These are phyloP conservation scores for Periconia sp. DNA, from an alignment of 2,329 filamentous ascomycete genomes.

Conservation along the genomic window DNA sequence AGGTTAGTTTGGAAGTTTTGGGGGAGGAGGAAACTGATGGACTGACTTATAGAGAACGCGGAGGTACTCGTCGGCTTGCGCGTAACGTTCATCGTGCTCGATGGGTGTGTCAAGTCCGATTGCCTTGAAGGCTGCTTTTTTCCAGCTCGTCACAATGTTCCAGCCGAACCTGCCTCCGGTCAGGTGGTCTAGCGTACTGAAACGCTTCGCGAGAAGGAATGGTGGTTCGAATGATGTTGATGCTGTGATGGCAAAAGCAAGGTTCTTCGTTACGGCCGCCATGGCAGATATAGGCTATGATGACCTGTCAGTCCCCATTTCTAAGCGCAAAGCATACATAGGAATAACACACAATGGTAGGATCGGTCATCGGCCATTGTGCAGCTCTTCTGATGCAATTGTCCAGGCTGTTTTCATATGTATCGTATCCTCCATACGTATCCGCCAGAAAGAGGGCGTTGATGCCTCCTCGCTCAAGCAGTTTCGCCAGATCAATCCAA, in stretches of 20 bases:
- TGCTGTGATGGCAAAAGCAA: conserved; percentile 66
- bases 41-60: conserved; percentile 67
- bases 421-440: conserved; percentile 64
- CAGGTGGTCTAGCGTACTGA: conserved; percentile 11
- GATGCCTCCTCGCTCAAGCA: conserved; percentile 43
- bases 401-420: conserved; percentile 65
- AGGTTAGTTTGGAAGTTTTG: neutral
- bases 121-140: conserved; percentile 64
- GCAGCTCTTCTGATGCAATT: conserved; percentile 64
- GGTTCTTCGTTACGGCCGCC: conserved; percentile 66
- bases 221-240: conserved; percentile 64
- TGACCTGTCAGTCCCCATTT: conserved; percentile 72
- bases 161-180: conserved; percentile 7
- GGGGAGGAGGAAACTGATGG: conserved; percentile 51
- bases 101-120: conserved; percentile 64
- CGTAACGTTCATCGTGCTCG: conserved; percentile 68
- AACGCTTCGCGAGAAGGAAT: conserved; percentile 63
- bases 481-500: conserved; percentile 42
- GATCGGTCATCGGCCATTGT: conserved; percentile 72
- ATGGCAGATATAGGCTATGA: conserved; percentile 59
- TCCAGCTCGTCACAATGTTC: conserved; percentile 66
- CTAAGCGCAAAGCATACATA: conserved; percentile 68
- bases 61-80: conserved; percentile 70
- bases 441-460: conserved; percentile 47
- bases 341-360: conserved; percentile 62